Conservation (phyloP, 2,329 filamentous ascomycete species). For the Colletotrichum liriopes region DNA sequence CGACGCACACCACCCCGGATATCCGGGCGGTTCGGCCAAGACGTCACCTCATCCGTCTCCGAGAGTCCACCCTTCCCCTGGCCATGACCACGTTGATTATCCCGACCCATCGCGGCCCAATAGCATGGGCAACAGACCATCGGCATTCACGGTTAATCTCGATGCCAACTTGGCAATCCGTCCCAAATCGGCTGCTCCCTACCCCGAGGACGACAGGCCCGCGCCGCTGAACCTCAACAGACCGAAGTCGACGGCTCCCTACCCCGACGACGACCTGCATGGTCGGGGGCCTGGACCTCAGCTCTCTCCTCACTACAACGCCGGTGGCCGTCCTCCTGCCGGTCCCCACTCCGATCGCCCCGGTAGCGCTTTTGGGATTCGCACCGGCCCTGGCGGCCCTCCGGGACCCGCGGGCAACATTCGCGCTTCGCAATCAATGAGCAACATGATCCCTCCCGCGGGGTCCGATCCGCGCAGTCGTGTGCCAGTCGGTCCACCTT, state of each 20-base stretch:
- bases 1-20: conserved; percentile 43
- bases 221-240: conserved; percentile 62
- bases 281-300: conserved; percentile 49
- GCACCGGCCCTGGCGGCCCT: conserved; percentile 49
- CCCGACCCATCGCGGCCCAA: conserved; percentile 63
- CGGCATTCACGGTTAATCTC: conserved; percentile 68
- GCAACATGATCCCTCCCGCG: conserved; percentile 62
- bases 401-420: conserved; percentile 46
- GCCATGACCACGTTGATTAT: conserved; percentile 59
- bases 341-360: conserved; percentile 66
- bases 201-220: conserved; percentile 78
- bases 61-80: conserved; percentile 55
- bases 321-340: conserved; percentile 65
- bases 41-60: conserved; percentile 61
- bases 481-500: conserved; percentile 58
- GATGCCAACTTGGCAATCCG: conserved; percentile 58
- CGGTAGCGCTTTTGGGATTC: conserved; percentile 69
- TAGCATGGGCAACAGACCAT: conserved; percentile 56
- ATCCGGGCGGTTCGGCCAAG: conserved; percentile 50
- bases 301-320: conserved; percentile 60
- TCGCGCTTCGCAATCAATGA: conserved; percentile 61
- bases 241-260: conserved; percentile 65
- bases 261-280: conserved; percentile 66
- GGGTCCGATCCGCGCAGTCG: conserved; percentile 60
- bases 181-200: conserved; percentile 75